Evolutionary conservation across 1,139 yeast species (phyloP).

Genomic region (Hanseniaspora sp.): DNA sequence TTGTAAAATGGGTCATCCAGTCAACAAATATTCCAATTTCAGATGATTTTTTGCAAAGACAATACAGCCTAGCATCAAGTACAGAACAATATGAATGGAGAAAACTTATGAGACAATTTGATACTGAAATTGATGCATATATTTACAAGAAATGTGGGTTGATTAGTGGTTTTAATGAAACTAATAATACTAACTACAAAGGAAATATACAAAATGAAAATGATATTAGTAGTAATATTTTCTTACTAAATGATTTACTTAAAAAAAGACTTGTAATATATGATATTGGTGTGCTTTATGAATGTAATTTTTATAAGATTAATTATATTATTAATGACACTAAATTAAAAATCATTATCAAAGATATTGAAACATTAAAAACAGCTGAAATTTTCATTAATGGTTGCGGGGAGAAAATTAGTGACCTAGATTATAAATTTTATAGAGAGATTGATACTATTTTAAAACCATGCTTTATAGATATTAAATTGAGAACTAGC

Average conservation of each 20-base stretch:
- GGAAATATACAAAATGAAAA: not conserved
- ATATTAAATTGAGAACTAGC: not conserved
- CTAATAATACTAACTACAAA: not conserved
- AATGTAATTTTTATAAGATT: not conserved
- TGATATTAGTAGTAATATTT: no score
- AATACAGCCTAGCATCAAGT: not conserved
- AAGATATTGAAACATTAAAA: not conserved
- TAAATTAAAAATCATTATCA: not conserved
- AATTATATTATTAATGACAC: not conserved
- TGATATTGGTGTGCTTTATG: slow-evolving; percentile 8
- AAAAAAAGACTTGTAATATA: slow-evolving; percentile 4
- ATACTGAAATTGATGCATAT: not conserved
- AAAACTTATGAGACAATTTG: not conserved
- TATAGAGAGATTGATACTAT: not conserved
- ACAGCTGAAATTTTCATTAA: not conserved
- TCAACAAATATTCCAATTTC: not conserved
- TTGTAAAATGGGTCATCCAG: slow-evolving; percentile 3
- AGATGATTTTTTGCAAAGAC: not conserved
- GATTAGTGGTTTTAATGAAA: not conserved
- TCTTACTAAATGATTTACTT: not conserved
- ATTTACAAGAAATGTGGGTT: not conserved
- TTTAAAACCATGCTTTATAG: not conserved
- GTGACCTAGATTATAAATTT: not conserved
- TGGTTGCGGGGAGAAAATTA: not conserved
- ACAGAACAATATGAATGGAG: not conserved